Percentiles rank a stretch among this genome's conserved stretches.
Conservation (phyloP, 2,329 filamentous ascomycete genomes). For the Talaromyces funiculosus region DNA sequence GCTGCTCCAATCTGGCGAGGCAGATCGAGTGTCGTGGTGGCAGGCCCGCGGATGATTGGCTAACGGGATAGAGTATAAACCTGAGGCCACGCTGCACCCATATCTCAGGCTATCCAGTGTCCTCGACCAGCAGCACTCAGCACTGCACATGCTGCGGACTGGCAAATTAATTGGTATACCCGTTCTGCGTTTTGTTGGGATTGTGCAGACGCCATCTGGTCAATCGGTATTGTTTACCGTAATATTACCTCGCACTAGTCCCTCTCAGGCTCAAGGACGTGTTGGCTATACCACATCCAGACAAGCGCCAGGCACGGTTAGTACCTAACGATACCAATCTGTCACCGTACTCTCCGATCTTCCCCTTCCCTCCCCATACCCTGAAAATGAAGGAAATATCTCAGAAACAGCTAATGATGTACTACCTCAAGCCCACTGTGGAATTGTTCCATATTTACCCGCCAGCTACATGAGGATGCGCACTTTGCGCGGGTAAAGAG, state of each 20-base stretch:
- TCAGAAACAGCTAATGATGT: constrained; percentile 1
- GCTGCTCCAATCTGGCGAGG: constrained; percentile 1
- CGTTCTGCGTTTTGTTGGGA: constrained; percentile 8
- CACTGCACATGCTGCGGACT: constrained; percentile 11
- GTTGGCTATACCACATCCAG: background rate
- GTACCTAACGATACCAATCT: background rate
- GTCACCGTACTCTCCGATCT: background rate
- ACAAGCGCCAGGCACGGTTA: background rate
- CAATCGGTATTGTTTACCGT: background rate
- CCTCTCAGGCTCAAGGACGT: background rate
- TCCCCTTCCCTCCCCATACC: background rate
- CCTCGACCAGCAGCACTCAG: background rate
- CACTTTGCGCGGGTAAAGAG: background rate
- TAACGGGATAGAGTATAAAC: background rate
- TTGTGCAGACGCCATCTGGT: background rate
- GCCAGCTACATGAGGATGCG: background rate
- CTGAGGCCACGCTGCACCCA: background rate
- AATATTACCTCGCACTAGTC: background rate
- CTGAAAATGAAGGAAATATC: background rate
- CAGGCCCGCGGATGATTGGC: constrained; percentile 9
- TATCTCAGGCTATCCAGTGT: background rate
- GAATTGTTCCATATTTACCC: background rate
- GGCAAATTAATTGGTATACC: background rate
- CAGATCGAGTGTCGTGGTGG: constrained; percentile 8
- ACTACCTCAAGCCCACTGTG: background rate